A percentile compares a stretch with the other conserved stretches of the same genome.
These are phyloP conservation scores for Schizonepeta tenuifolia DNA, from an alignment of 257 asterid genomes.

Conservation along the genomic window DNA sequence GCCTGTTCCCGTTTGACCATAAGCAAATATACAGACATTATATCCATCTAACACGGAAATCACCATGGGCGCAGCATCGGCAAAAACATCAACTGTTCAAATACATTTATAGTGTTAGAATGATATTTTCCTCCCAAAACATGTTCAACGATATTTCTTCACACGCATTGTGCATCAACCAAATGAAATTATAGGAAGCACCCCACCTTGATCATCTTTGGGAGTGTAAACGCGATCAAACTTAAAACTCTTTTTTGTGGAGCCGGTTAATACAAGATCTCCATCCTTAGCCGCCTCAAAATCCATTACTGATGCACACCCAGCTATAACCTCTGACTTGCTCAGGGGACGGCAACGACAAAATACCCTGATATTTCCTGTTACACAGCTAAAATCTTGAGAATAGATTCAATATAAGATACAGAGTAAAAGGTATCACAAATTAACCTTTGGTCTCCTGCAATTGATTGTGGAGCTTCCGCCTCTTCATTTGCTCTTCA, in stretches of 20 bases:
- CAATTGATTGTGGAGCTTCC: slow-evolving; percentile 88
- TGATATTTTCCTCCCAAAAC: not conserved
- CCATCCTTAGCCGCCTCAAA: slow-evolving; percentile 95
- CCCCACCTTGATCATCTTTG: slow-evolving; percentile 97
- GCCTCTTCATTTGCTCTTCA: slow-evolving; percentile 88
- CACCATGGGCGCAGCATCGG: slow-evolving; percentile 96
- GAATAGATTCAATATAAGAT: slow-evolving; percentile 16
- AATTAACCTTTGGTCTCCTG: slow-evolving; percentile 90
- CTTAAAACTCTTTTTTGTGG: slow-evolving; percentile 69
- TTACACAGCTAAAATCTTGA: slow-evolving; percentile 26
- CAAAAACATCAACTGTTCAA: slow-evolving; percentile 78
- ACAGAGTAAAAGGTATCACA: not conserved
- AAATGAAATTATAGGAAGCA: slow-evolving; percentile 24
- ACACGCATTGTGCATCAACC: not conserved
- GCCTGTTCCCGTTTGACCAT: slow-evolving; percentile 99
- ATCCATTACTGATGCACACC: slow-evolving; percentile 75
- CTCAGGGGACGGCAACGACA: slow-evolving; percentile 98
- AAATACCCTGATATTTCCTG: slow-evolving; percentile 97
- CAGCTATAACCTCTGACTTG: slow-evolving; percentile 62
- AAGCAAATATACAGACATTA: slow-evolving; percentile 96
- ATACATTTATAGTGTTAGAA: not conserved
- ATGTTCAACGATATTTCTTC: not conserved
- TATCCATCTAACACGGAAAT: slow-evolving; percentile 95
- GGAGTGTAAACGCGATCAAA: slow-evolving; percentile 95
- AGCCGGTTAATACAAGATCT: slow-evolving; percentile 67